A percentile compares a stretch with the other conserved stretches of the same genome.
Conservation (phyloP, 2,329 filamentous ascomycete species). For the Ilyonectria robusta region DNA sequence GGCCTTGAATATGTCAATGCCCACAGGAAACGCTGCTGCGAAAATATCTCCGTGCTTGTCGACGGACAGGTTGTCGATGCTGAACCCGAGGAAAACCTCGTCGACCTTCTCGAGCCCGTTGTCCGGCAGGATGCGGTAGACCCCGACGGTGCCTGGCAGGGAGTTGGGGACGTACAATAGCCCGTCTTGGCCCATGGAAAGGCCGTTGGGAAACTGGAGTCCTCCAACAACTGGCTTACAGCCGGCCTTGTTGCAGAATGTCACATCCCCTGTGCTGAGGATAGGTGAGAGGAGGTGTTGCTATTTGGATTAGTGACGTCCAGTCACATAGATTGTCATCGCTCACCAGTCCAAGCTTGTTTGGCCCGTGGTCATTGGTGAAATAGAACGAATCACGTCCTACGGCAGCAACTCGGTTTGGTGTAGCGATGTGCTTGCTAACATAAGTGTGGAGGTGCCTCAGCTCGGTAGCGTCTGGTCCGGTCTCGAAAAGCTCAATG, state of each 20-base stretch:
- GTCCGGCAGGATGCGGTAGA: conserved; percentile 26
- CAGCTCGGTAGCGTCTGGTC: conserved; percentile 16
- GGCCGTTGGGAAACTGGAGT: conserved; percentile 51
- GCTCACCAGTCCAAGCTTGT: conserved; percentile 37
- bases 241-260: conserved; percentile 44
- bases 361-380: conserved; percentile 39
- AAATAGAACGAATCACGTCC: conserved; percentile 32
- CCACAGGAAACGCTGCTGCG: conserved; percentile 34
- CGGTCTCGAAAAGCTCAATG: conserved; percentile 37
- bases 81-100: conserved; percentile 23
- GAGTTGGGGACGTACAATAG: conserved; percentile 52
- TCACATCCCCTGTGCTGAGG: conserved; percentile 46
- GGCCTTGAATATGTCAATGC: conserved; percentile 28
- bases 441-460: conserved; percentile 38
- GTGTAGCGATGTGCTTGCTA: conserved; percentile 33
- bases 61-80: conserved; percentile 41
- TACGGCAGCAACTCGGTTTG: conserved; percentile 40
- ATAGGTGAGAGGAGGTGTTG: conserved; percentile 39
- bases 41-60: conserved; percentile 42
- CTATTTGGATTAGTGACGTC: conserved; percentile 9
- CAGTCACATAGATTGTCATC: fast-evolving
- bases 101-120: conserved; percentile 31
- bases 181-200: conserved; percentile 42
- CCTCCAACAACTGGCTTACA: conserved; percentile 42
- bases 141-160: conserved; percentile 35